Evolutionary conservation across 2,329 filamentous ascomycete species (phyloP).

Genomic region (Xylariomycetidae sp.): DNA sequence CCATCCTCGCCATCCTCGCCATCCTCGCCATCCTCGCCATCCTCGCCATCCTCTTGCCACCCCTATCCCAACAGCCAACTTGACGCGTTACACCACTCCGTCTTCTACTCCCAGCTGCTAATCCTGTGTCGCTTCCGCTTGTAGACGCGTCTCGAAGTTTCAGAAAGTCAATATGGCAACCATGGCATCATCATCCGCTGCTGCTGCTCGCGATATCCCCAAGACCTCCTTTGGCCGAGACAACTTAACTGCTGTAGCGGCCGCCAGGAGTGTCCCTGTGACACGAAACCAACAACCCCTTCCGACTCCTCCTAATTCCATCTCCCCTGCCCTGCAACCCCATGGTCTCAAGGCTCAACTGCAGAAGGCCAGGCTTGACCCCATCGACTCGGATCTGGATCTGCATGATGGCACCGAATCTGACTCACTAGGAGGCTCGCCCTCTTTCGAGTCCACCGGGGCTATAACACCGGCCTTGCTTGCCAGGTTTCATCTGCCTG

Average conservation of each 20-base stretch:
- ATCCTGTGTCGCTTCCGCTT: conserved; percentile 24
- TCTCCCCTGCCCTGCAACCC: conserved; percentile 81
- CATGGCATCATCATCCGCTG: conserved; percentile 61
- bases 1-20: conserved; percentile 9
- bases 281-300: conserved; percentile 60
- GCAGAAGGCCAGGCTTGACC: conserved; percentile 54
- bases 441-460: conserved; percentile 65
- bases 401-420: conserved; percentile 64
- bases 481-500: conserved; percentile 83
- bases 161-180: conserved; percentile 52
- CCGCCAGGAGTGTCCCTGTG: conserved; percentile 56
- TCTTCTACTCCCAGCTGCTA: conserved; percentile 17
- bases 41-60: conserved; percentile 8
- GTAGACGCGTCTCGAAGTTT: conserved; percentile 44
- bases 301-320: conserved; percentile 90
- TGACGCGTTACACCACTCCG: conserved; percentile 17
- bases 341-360: conserved; percentile 71
- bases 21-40: no score
- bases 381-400: conserved; percentile 83
- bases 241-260: conserved; percentile 70
- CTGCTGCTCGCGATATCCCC: conserved; percentile 64
- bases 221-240: conserved; percentile 58
- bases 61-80: conserved; percentile 5
- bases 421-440: conserved; percentile 39
- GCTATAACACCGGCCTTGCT: conserved; percentile 82